Conservation (phyloP, 805 yeast genomes). For the Metschnikowia anglica region DNA sequence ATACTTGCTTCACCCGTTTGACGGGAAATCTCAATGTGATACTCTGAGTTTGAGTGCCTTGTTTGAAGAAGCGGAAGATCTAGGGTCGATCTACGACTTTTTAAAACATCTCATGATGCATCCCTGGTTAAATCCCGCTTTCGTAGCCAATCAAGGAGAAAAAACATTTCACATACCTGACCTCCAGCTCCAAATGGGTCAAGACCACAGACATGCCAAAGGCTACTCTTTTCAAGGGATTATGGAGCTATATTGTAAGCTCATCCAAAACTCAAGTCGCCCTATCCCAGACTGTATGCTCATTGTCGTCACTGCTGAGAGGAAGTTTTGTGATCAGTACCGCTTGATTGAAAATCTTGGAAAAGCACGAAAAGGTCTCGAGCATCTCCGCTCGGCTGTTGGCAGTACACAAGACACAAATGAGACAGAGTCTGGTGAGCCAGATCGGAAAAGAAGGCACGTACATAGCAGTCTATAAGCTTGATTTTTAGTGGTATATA, state of each 20-base stretch:
- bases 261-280: slow-evolving; percentile 4
- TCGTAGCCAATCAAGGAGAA: background rate
- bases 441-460: slow-evolving; percentile 1
- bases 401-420: background rate
- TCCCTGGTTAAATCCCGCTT: too few relatives aligned
- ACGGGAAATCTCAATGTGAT: slow-evolving; percentile 16
- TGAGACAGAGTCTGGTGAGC: background rate
- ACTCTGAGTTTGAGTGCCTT: background rate
- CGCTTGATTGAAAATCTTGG: slow-evolving; percentile 24
- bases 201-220: slow-evolving; percentile 31
- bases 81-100: slow-evolving; percentile 20
- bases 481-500: background rate
- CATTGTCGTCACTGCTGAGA: slow-evolving; percentile 23
- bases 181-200: slow-evolving; percentile 30
- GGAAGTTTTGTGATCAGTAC: slow-evolving; percentile 30
- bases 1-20: background rate
- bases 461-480: background rate
- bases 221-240: slow-evolving; percentile 29
- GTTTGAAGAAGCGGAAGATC: background rate
- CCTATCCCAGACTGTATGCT: slow-evolving; percentile 19
- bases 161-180: slow-evolving; percentile 24
- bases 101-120: slow-evolving; percentile 26
- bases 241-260: slow-evolving; percentile 12
- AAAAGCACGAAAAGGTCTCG: slow-evolving; percentile 23
- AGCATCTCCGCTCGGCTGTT: slow-evolving; percentile 6